phyloP scores from a whole-genome alignment of 768 basidiomycete species.

The Coprinopsis strossmayeri region DNA sequence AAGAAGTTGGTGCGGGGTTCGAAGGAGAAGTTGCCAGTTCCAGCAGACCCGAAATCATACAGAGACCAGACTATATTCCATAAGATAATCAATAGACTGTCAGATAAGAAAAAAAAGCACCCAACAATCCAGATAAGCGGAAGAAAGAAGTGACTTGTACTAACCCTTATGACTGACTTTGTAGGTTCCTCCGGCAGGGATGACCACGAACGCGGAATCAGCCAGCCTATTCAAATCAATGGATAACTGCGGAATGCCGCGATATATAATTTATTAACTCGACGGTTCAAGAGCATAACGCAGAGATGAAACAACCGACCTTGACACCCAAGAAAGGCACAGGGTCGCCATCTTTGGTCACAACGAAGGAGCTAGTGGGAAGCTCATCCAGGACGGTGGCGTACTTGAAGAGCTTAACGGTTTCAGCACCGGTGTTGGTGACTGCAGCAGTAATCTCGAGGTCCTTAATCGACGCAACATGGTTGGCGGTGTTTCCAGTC shows the following conservation, averaged over 20 bases:
- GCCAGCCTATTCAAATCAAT: constrained; percentile 30
- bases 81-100: background rate
- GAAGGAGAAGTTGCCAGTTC: constrained; percentile 34
- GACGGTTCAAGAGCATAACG: background rate
- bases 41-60: constrained; percentile 34
- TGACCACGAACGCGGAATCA: constrained; percentile 31
- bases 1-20: constrained; percentile 34
- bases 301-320: constrained; percentile 17
- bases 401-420: constrained; percentile 38
- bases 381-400: constrained; percentile 37
- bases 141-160: too few relatives aligned
- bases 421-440: constrained; percentile 32
- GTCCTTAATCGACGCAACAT: constrained; percentile 30
- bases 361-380: constrained; percentile 37
- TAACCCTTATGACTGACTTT: constrained; percentile 25
- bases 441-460: constrained; percentile 35
- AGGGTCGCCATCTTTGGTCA: constrained; percentile 30
- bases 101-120: background rate
- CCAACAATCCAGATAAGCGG: too few relatives aligned
- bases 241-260: constrained; percentile 24
- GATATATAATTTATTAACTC: background rate
- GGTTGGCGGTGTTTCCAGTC: constrained; percentile 19
- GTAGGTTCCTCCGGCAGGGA: constrained; percentile 32
- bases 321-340: constrained; percentile 39
- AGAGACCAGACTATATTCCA: constrained; percentile 32